Evolutionary conservation across 441 rosid genomes (phyloP).

Genomic region (Codiaeum variegatum): DNA sequence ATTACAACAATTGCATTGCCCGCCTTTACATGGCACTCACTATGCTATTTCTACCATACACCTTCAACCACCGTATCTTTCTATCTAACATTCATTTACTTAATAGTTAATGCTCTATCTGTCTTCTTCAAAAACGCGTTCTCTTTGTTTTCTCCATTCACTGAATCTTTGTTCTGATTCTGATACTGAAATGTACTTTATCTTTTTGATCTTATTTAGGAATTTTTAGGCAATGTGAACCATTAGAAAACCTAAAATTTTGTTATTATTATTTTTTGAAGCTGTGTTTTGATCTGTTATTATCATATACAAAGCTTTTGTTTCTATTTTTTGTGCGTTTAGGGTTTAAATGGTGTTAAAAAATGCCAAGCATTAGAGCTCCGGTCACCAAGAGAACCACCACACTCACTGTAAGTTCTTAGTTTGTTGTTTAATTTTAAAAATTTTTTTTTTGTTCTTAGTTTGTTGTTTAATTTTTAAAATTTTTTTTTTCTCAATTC

Average conservation of each 20-base stretch:
- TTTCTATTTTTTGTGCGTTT: background rate
- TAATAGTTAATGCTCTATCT: too few relatives aligned
- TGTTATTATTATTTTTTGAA: background rate
- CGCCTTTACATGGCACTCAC: background rate
- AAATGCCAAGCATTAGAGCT: constrained; percentile 82
- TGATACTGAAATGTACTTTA: background rate
- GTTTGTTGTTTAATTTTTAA: background rate
- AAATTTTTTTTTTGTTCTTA: background rate
- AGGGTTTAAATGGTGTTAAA: constrained; percentile 15
- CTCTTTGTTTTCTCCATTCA: background rate
- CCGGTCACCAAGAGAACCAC: constrained; percentile 65
- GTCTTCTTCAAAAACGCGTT: background rate
- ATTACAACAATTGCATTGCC: too few relatives aligned
- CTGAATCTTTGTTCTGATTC: constrained; percentile 2
- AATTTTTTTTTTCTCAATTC: background rate
- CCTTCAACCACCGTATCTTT: constrained; percentile 13
- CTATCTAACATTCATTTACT: background rate
- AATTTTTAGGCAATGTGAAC: background rate
- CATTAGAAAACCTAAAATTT: background rate
- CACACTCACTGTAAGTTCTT: constrained; percentile 60
- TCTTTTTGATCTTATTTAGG: background rate
- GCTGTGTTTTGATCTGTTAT: background rate
- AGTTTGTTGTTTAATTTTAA: background rate
- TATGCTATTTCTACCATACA: background rate
- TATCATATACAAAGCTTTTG: background rate